Evolutionary conservation across 192 early-diverging fungal species (phyloP).

Genomic region (Oehlia diaphana): DNA sequence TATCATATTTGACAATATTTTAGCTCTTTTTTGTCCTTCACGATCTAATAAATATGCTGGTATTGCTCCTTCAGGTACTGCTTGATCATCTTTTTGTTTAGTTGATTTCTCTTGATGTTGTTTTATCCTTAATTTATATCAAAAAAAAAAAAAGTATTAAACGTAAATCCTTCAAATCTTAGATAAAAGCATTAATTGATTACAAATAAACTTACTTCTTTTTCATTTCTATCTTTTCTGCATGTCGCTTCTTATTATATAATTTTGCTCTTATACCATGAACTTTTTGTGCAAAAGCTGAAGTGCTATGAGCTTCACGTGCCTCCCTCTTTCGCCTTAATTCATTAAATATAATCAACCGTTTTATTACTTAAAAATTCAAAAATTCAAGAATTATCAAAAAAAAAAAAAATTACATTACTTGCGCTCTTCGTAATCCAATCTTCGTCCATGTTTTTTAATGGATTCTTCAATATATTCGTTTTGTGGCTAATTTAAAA

Average conservation of each 20-base stretch:
- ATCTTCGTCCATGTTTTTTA: slow-evolving; percentile 93
- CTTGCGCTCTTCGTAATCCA: slow-evolving; percentile 95
- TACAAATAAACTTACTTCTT: slow-evolving; percentile 70
- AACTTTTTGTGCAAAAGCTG: slow-evolving; percentile 95
- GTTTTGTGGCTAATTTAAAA: slow-evolving; percentile 51
- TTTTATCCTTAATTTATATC: slow-evolving; percentile 69
- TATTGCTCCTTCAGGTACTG: slow-evolving; percentile 93
- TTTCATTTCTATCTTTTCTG: slow-evolving; percentile 99
- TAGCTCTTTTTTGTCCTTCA: slow-evolving; percentile 95
- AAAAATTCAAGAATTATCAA: not conserved
- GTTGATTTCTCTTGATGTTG: slow-evolving; percentile 97
- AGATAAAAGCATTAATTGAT: not conserved
- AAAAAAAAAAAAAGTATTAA: not conserved
- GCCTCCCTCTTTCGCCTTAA: slow-evolving; percentile 92
- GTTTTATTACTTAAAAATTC: not conserved
- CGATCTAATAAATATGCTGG: slow-evolving; percentile 98
- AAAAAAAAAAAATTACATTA: slow-evolving; percentile 39
- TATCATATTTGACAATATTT: slow-evolving; percentile 98
- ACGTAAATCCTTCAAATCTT: not conserved
- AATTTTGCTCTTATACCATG: slow-evolving; percentile 98
- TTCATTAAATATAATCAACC: not conserved
- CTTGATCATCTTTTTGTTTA: slow-evolving; percentile 90
- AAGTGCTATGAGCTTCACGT: slow-evolving; percentile 86
- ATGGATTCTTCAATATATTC: slow-evolving; percentile 99
- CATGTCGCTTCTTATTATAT: slow-evolving; percentile 97